Base-by-base conservation (phyloP, 305 asterid genomes). In the Stenogyne calaminthoides region DNA sequence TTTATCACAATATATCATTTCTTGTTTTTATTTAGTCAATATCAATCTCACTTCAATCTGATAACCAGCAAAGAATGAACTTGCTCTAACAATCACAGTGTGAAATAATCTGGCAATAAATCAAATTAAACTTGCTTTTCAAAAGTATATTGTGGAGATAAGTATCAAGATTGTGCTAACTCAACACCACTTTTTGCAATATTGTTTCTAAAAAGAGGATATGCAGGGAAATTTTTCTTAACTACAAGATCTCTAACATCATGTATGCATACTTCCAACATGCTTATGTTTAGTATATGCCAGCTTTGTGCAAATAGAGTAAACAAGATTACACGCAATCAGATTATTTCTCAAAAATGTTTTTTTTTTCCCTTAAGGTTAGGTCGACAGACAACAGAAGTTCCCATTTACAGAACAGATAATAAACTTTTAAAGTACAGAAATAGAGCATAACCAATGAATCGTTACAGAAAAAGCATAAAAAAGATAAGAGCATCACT, bases 21-120 rank as follows among this genome's bases (percentile, higher is more conserved):
- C 54, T 37, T 72, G 16, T 16, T 62, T 52, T 58, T 37, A 37
- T 49, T 67, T 46, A 55, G 25, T 37, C 52, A 73, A 10, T 15
- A 70, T 49, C 46, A 9, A 34, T 61, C 59, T 69, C 47, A 60
- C 19, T 73, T 68, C 67, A 36, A 52, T 64, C 62, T 44, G 58
- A 70, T 68, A 61, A 19, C 15, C 58, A 64, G 3, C 12, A 32
- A 59, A 58, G 19, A 56, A 74, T 14, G 34, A 44, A 56, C 55
- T 63, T 42, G 73, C 73, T 58, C 12, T 57, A 4, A 5, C 12
- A 29, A 27, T n/a, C 57, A 36, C 59, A 75, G 10, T 22, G 47
- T 12, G 15, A 62, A 69, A 42, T 52, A 60, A 58, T 51, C 15
- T 34, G 22, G 68, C 66, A 47, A 15, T 27, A 46, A 15, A 51